Percentiles rank a stretch among this genome's conserved stretches.
These are phyloP conservation scores for Aspergillus latus DNA, from an alignment of 2,329 filamentous ascomycete genomes.

Conservation along the genomic window DNA sequence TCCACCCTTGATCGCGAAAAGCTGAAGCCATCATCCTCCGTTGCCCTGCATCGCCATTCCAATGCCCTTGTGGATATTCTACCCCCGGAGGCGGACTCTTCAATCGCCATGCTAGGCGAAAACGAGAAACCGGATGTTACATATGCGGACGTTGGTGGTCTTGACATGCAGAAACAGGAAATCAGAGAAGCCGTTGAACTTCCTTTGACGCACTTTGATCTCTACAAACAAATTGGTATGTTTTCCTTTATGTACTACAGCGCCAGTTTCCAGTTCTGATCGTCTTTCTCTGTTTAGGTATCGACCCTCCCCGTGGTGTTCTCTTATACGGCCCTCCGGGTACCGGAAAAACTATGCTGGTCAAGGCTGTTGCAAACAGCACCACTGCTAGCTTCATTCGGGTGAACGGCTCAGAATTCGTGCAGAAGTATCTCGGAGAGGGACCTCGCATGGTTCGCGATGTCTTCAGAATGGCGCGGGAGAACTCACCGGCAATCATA, in stretches of 20 bases:
- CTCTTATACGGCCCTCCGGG: constrained; percentile 94
- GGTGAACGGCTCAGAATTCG: constrained; percentile 96
- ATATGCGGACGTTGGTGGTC: constrained; percentile 93
- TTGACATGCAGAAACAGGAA: constrained; percentile 99
- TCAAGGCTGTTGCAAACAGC: constrained; percentile 97
- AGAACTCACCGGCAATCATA: constrained; percentile 97
- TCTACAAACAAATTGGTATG: constrained; percentile 94
- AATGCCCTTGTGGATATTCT: constrained; percentile 98
- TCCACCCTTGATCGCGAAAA: constrained; percentile 97
- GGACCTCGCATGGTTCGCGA: constrained; percentile 98
- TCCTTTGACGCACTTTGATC: constrained; percentile 93
- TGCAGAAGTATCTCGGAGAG: constrained; percentile 97
- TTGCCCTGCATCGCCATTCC: constrained; percentile 95
- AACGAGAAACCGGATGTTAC: constrained; percentile 98
- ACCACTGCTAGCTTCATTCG: constrained; percentile 98
- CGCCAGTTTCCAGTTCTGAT: neutral
- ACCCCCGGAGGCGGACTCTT: constrained; percentile 97
- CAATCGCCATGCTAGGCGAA: constrained; percentile 94
- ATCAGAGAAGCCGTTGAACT: constrained; percentile 97
- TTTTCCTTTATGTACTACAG: neutral
- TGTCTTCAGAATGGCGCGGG: constrained; percentile 97
- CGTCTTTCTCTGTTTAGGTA: constrained; percentile 49
- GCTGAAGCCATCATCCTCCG: constrained; percentile 95
- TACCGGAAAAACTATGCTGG: constrained; percentile 94
- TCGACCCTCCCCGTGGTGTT: constrained; percentile 94